A percentile compares a stretch with the other conserved stretches of the same genome.
Conservation (phyloP, 352 stramenopile genomes). For the Phytophthora ohioensis region DNA sequence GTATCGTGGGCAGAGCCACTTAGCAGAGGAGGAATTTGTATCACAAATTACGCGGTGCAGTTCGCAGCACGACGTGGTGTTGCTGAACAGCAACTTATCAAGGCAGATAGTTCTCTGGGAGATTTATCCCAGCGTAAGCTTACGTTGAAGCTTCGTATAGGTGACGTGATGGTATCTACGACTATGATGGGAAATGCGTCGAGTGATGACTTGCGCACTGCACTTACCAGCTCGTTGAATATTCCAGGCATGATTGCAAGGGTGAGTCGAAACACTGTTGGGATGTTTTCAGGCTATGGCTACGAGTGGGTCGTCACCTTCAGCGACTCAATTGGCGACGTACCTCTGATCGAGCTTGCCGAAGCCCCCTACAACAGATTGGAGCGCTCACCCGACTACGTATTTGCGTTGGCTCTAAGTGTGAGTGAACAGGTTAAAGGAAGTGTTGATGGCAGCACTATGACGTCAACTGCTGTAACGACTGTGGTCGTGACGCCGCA, state of each 20-base stretch:
- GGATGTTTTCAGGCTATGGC: slow-evolving; percentile 58
- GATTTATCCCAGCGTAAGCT: slow-evolving; percentile 35
- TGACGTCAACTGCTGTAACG: slow-evolving; percentile 26
- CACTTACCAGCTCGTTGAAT: slow-evolving; percentile 27
- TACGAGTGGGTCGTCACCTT: slow-evolving; percentile 82
- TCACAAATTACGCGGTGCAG: slow-evolving; percentile 65
- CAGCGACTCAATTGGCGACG: slow-evolving; percentile 58
- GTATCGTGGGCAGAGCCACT: slow-evolving; percentile 67
- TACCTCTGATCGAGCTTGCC: slow-evolving; percentile 46
- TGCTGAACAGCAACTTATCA: slow-evolving; percentile 72
- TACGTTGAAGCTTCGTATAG: slow-evolving; percentile 26
- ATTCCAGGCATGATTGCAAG: slow-evolving; percentile 21
- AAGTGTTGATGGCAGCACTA: slow-evolving; percentile 34
- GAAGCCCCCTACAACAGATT: slow-evolving; percentile 17
- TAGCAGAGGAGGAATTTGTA: slow-evolving; percentile 53
- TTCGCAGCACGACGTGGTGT: slow-evolving; percentile 66
- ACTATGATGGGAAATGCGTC: slow-evolving; percentile 54
- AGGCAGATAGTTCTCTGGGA: slow-evolving; percentile 40
- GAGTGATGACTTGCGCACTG: slow-evolving; percentile 38
- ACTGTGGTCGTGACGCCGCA: slow-evolving; percentile 38
- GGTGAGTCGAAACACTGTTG: slow-evolving; percentile 55
- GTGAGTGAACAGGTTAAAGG: slow-evolving; percentile 61
- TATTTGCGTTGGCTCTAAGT: slow-evolving; percentile 34
- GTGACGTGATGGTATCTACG: slow-evolving; percentile 25
- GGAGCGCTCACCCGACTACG: slow-evolving; percentile 33